Evolutionary conservation across 257 asterid genomes (phyloP), one percentile per base, ranked within the genome.

Genomic region (Salvia rosmarinus): DNA sequence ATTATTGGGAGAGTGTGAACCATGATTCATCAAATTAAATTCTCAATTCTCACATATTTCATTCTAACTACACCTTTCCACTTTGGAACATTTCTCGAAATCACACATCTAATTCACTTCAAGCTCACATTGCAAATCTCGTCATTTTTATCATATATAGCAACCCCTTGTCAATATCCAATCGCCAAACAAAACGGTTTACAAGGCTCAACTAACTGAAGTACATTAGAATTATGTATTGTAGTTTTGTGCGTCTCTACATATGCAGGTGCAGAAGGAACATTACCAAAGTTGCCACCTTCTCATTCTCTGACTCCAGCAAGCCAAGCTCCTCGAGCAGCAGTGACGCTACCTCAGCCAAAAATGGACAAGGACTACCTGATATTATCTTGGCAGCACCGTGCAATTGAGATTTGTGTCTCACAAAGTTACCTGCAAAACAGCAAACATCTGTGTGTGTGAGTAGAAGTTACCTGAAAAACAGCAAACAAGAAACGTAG

Each of bases 381-480:
- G 42, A 37, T 37, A 6, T 37, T 37, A 11, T 8, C 28, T 19
- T 9, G 25, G 25, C 46, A 9, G 35, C 14, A 6, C 40, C 17
- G 1, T 46, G 52, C 16, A 46, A 46, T n/a, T 1, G 1, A 46
- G 52, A 13, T 14, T 5, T 14, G 13, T 46, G 13, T 46, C 8
- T 14, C 19, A 13, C 4, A 14, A 25, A 43, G 59, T 66, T 32
- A 66, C 71, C 71, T 66, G 59, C 43, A 25, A 28, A 59, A 9
- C 9, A 11, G 34, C 46, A 37, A 52, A 17, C 28, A 19, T n/a
- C n/a, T n/a, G n/a, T n/a, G n/a, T n/a, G n/a, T n/a, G n/a, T n/a
- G n/a, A n/a, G n/a, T n/a, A n/a, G n/a, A 25, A 43, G 59, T 66
- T 32, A 66, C 71, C 71, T 66, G 59, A 28, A 25, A 28, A 59